phyloP scores from a whole-genome alignment of 768 basidiomycete species.

The Chalciporus pseudorubinellus region DNA sequence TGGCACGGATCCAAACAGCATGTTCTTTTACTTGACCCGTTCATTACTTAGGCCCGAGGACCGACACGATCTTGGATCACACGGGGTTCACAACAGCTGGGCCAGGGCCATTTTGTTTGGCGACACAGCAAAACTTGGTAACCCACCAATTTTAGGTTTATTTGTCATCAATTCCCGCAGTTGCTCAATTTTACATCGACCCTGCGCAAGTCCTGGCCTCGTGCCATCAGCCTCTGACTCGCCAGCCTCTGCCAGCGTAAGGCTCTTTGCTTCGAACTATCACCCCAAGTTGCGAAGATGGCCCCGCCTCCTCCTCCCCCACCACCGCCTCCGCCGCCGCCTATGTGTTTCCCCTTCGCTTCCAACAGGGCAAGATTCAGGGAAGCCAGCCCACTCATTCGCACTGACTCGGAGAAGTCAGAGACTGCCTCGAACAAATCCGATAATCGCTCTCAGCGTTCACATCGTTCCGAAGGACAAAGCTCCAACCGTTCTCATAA shows the following conservation, averaged over 20 bases:
- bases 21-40: conserved; percentile 10
- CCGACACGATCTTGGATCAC: conserved; percentile 23
- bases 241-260: conserved; percentile 14
- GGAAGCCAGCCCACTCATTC: conserved; percentile 32
- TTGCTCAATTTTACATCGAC: conserved; percentile 26
- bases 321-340: conserved; percentile 49
- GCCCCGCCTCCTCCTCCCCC: conserved; percentile 47
- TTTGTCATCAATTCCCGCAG: conserved; percentile 29
- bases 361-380: conserved; percentile 27
- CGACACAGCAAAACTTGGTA: conserved; percentile 15
- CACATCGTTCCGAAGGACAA: conserved; percentile 21
- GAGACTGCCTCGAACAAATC: conserved; percentile 39
- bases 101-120: conserved; percentile 12
- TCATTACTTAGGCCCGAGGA: conserved; percentile 16
- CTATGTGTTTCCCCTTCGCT: conserved; percentile 59
- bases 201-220: conserved; percentile 27
- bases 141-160: conserved; percentile 10
- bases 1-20: conserved; percentile 15
- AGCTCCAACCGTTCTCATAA: conserved; percentile 22
- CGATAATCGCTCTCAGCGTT: conserved; percentile 29
- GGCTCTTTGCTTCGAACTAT: conserved; percentile 18
- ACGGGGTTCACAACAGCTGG: conserved; percentile 15
- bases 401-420: conserved; percentile 42
- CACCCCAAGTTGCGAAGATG: conserved; percentile 37
- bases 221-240: conserved; percentile 23